Percentiles rank a stretch among this genome's conserved stretches.
Evolutionary conservation across 2,329 filamentous ascomycete species (phyloP).

Genomic region (Monilinia laxa): DNA sequence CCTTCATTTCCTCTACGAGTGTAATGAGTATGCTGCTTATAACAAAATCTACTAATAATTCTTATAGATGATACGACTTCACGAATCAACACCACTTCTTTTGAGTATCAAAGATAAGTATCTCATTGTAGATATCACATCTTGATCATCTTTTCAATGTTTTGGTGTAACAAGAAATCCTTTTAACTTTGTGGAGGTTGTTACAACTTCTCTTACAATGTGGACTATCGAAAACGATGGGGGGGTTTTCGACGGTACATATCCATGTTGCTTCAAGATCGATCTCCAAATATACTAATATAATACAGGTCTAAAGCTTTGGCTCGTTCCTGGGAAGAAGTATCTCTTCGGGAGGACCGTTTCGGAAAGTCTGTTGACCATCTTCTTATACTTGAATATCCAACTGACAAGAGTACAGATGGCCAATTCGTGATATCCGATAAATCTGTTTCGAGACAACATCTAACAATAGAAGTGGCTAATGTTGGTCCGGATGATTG

Average conservation of each 20-base stretch:
- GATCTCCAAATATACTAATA: background rate
- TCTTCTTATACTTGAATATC: background rate
- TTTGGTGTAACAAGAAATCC: background rate
- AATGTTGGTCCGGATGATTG: constrained; percentile 64
- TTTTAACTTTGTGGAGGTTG: background rate
- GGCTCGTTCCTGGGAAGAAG: constrained; percentile 81
- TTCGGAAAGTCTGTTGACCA: constrained; percentile 53
- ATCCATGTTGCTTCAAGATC: background rate
- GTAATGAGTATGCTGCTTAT: background rate
- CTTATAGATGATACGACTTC: background rate
- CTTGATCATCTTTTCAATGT: background rate
- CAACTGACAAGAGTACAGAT: constrained; percentile 45
- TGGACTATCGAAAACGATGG: constrained; percentile 15
- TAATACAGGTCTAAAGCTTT: constrained; percentile 64
- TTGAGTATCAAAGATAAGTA: too few species aligned
- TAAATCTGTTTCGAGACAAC: constrained; percentile 84
- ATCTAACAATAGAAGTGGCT: constrained; percentile 74
- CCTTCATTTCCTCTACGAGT: background rate
- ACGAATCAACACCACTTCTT: background rate
- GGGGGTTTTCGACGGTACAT: constrained; percentile 5
- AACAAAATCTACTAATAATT: background rate
- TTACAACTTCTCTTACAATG: background rate
- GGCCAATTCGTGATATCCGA: constrained; percentile 70
- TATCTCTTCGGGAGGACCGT: constrained; percentile 83
- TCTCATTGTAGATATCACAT: background rate